Percentiles rank a stretch among this genome's conserved stretches.
Conservation (phyloP, 371 early-diverging fungal genomes). For the Mortierella polycephala region DNA sequence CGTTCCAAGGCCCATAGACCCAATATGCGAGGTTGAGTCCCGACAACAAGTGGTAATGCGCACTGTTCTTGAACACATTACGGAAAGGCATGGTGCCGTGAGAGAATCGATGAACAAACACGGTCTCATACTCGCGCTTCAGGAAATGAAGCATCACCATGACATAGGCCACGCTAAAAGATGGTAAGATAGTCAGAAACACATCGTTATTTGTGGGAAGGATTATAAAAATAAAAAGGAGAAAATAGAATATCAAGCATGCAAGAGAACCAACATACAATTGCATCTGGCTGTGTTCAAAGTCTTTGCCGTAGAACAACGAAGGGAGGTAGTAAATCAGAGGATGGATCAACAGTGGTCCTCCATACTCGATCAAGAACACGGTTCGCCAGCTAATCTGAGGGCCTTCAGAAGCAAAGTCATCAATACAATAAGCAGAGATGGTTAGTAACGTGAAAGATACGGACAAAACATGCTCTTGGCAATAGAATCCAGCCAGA, state of each 20-base stretch:
- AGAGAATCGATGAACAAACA: slow-evolving; percentile 94
- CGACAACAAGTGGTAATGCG: slow-evolving; percentile 94
- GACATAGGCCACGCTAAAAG: slow-evolving; percentile 63
- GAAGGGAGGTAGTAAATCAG: slow-evolving; percentile 80
- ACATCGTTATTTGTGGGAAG: neutral
- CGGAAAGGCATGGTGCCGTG: slow-evolving; percentile 94
- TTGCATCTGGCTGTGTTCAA: slow-evolving; percentile 80
- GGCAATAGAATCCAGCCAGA: neutral
- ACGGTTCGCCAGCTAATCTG: slow-evolving; percentile 96
- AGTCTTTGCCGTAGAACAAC: slow-evolving; percentile 71
- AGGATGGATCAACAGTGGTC: slow-evolving; percentile 91
- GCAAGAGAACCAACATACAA: slow-evolving; percentile 35
- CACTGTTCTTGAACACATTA: slow-evolving; percentile 95
- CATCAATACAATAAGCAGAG: neutral
- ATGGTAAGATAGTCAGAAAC: neutral
- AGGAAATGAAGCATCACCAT: slow-evolving; percentile 88
- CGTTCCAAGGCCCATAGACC: slow-evolving; percentile 81
- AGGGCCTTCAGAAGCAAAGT: slow-evolving; percentile 67
- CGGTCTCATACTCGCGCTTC: slow-evolving; percentile 94
- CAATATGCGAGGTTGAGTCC: slow-evolving; percentile 90
- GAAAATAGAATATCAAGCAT: neutral
- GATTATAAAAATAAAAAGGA: neutral
- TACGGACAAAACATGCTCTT: neutral
- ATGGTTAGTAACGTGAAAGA: neutral
- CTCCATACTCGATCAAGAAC: slow-evolving; percentile 93